Base-by-base conservation (phyloP, 768 basidiomycete species). In the Amyloporia xantha region DNA sequence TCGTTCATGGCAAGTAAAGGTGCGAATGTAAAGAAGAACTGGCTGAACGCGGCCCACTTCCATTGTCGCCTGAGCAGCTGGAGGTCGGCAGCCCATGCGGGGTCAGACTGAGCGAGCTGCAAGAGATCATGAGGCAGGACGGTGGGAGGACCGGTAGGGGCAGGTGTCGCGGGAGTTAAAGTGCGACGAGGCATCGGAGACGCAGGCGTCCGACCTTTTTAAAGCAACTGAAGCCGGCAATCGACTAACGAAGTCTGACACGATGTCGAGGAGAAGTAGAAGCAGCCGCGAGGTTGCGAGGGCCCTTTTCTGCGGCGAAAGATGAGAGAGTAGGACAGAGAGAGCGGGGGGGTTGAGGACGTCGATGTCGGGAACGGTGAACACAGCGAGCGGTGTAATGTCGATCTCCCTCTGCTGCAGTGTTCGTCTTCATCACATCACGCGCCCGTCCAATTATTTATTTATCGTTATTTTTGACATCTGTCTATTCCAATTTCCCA, bases 21-120 rank as follows among this genome's bases (percentile, higher is more conserved):
- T 41, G 77, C 74, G 69, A 94, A 95, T 23, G 86, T 91, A 65
- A 77, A 84, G 68, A 90, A 84, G 75, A 95, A 94, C 64, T 94
- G 91, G 66, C 79, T 78, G 66, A 93, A 86, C 21, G 85, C 86
- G 4, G 92, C 92, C 91, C 91, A 95, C 73, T 87, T 84, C 90
- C 90, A 94, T 54, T 91, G 79, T 50, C 72, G 81, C 48, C 92
- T 76, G 44, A 96, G 82, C 24, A 69, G 60, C 39, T 62, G 52
- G 45, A 85, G 63, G 58, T 79, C 60, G 41, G 51, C 48, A 33
- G 53, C 41, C 48, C 62, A 65, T 38, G 58, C 47, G 41, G 61
- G 56, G 56, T 61, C 54, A 7, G 54, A 51, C 39, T 54, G 46
- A 13, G 52, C 59, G 42, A 59, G 52, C 24, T 23, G 13, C 28